phyloP scores from a whole-genome alignment of 108 stramenopile species.

The Heterococcus sp. region DNA sequence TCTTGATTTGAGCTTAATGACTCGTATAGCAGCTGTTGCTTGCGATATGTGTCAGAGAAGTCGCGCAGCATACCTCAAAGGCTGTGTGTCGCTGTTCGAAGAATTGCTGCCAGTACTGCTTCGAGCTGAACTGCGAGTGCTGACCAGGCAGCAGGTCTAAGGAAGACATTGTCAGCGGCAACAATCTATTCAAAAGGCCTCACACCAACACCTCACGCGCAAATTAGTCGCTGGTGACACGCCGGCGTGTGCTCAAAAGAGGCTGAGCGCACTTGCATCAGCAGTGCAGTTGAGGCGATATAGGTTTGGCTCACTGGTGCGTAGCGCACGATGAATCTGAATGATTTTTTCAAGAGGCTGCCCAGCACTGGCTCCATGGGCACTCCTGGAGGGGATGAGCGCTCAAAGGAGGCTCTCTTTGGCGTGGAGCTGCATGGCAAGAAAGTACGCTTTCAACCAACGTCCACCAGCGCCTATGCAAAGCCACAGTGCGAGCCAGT shows the following conservation, averaged over 20 bases:
- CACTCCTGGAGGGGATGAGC: too few species aligned
- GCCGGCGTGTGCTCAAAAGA: too few species aligned
- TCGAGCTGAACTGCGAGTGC: constrained; percentile 34
- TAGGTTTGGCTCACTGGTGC: too few species aligned
- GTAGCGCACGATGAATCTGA: neutral
- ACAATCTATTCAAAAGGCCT: neutral
- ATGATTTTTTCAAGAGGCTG: neutral
- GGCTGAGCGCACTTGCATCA: too few species aligned
- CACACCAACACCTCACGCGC: too few species aligned
- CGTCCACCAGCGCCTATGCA: neutral
- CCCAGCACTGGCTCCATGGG: neutral
- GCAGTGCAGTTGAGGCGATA: too few species aligned
- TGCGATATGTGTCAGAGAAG: neutral
- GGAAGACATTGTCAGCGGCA: neutral
- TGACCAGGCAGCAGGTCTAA: constrained; percentile 36
- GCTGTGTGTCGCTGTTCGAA: constrained; percentile 36
- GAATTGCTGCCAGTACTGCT: constrained; percentile 42
- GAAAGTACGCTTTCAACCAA: neutral
- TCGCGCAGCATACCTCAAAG: constrained; percentile 8
- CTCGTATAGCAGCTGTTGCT: neutral
- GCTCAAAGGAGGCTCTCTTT: neutral
- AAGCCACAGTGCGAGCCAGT: neutral
- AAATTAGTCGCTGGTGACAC: too few species aligned
- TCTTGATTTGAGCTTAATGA: neutral
- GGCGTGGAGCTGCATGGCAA: neutral